These are phyloP conservation scores for Penicillium crystallinum DNA, from an alignment of 495 filamentous ascomycete genomes.

Conservation along the genomic window DNA sequence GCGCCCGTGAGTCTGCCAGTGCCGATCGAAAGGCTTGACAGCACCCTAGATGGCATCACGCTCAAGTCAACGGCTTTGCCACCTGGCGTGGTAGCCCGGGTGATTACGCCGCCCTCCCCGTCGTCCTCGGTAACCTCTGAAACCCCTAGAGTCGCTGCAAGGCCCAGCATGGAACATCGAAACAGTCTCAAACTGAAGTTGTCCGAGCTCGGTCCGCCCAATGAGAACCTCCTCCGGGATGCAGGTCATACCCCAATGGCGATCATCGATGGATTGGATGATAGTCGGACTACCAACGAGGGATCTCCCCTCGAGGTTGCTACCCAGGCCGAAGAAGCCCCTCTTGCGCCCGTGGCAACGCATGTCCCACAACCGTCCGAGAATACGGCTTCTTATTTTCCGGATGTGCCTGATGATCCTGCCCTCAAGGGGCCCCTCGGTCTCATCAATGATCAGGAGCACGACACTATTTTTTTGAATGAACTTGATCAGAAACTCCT, in stretches of 20 bases:
- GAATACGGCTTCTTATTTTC: constrained; percentile 40
- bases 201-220: constrained; percentile 36
- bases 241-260: constrained; percentile 48
- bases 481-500: constrained; percentile 43
- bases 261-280: constrained; percentile 31
- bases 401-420: constrained; percentile 39
- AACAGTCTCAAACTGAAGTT: constrained; percentile 39
- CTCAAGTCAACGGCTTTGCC: constrained; percentile 44
- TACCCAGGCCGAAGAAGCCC: constrained; percentile 19
- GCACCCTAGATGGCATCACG: constrained; percentile 44
- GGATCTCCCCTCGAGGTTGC: constrained; percentile 19
- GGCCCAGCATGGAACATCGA: constrained; percentile 26
- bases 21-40: constrained; percentile 46
- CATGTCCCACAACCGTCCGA: constrained; percentile 33
- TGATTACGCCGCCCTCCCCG: constrained; percentile 43
- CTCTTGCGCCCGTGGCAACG: constrained; percentile 29
- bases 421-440: constrained; percentile 42
- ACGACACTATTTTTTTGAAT: constrained; percentile 38
- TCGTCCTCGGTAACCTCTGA: constrained; percentile 28
- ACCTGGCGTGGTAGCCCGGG: constrained; percentile 38
- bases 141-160: constrained; percentile 21
- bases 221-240: constrained; percentile 36
- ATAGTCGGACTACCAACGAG: constrained; percentile 28
- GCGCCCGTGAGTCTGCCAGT: constrained; percentile 28
- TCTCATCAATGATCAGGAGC: constrained; percentile 38